These are phyloP conservation scores for Aspergillus alliaceus DNA, from an alignment of 2,329 filamentous ascomycete genomes.

Conservation along the genomic window DNA sequence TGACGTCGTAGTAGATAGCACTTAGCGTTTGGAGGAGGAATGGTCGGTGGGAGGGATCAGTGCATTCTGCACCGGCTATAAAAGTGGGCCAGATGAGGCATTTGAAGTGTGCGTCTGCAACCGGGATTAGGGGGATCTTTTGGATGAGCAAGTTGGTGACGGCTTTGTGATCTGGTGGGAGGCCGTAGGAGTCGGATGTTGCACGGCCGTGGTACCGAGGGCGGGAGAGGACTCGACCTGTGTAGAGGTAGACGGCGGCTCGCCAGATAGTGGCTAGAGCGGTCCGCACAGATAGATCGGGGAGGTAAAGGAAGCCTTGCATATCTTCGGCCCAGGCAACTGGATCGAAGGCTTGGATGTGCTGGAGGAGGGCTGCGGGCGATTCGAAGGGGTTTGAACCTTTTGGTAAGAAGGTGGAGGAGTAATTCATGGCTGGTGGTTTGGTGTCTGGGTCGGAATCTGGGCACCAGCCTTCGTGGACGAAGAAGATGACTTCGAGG, in stretches of 20 bases:
- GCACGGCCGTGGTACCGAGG: constrained; percentile 21
- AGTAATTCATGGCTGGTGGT: constrained; percentile 28
- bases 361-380: constrained; percentile 33
- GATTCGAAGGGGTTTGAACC: constrained; percentile 31
- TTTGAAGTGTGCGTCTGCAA: constrained; percentile 42
- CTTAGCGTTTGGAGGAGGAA: constrained; percentile 35
- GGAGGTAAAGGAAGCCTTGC: constrained; percentile 45
- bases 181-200: constrained; percentile 24
- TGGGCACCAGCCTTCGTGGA: constrained; percentile 38
- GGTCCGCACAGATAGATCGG: constrained; percentile 49
- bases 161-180: constrained; percentile 29
- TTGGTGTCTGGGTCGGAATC: constrained; percentile 25
- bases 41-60: constrained; percentile 30
- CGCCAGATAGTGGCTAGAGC: constrained; percentile 46
- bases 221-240: constrained; percentile 38
- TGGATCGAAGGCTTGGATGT: constrained; percentile 41
- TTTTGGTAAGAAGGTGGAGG: constrained; percentile 25
- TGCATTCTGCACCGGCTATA: constrained; percentile 44
- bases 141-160: constrained; percentile 34
- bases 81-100: constrained; percentile 47
- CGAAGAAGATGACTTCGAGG: constrained; percentile 41
- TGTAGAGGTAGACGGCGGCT: constrained; percentile 42
- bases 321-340: constrained; percentile 39
- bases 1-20: constrained; percentile 35
- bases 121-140: constrained; percentile 37